Base-by-base conservation (phyloP, 768 basidiomycete species). In the Pisolithus albus region DNA sequence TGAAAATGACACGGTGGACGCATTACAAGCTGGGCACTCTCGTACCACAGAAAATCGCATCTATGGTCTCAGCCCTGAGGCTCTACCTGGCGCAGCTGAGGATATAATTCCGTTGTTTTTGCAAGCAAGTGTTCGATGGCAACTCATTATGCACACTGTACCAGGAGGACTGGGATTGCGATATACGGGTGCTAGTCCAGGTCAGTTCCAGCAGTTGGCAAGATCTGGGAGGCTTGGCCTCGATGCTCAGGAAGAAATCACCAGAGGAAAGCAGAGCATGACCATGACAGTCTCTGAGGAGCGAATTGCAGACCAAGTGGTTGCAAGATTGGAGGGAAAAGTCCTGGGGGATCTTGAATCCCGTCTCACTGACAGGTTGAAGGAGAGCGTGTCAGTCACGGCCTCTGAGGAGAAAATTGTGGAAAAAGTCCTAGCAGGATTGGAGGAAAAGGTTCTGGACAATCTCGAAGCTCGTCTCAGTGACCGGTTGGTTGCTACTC, bases 41-140 rank as follows among this genome's bases (percentile, higher is more conserved):
- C 16, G 44, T 1, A 13, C 40, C 1, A 62, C 58, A 0, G 66
- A 69, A 23, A 62, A 64, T 23, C 2, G 47, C 1, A 28, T 63
- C 2, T 69, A 70, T 52, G 65, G 66, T 0, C 44, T 67, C 1
- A 62, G 59, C 18, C 52, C 57, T 0, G 60, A 66, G 7, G 46
- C 62, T 1, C 46, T 65, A 3, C 16, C 45, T 24, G 62, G 64
- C 2, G 58, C 47, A 1, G 0, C 61, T 1, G 65, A 66, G 45
- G 64, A 68, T 39, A 50, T 64, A 0, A 34, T 69, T 7, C 56
- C 50, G 0, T 47, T 62, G 1, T 69, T 56, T 40, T 39, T 67
- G 3, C 51, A 63, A 16, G 59, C 56, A 1, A 66, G 64, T 49
- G 59, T 45, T 0, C 56, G 60, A 6, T 49, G 37, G 39, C 39